phyloP scores from a whole-genome alignment of 2,329 filamentous ascomycete species.

The Byssochlamys sp. region DNA sequence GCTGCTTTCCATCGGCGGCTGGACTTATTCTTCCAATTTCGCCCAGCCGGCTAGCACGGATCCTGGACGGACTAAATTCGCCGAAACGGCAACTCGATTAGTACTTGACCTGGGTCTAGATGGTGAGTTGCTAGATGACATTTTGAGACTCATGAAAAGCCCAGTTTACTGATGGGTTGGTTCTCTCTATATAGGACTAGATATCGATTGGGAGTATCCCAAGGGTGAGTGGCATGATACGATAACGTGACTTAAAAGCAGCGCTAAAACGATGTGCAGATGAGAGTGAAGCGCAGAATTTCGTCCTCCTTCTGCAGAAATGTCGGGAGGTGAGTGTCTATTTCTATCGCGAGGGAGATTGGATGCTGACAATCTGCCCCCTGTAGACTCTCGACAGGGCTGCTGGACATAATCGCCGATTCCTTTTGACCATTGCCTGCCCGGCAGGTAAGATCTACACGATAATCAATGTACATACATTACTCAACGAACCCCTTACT shows the following conservation, averaged over 20 bases:
- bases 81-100: slow-evolving; percentile 60
- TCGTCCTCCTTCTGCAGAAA: slow-evolving; percentile 34
- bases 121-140: slow-evolving; percentile 15
- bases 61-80: slow-evolving; percentile 56
- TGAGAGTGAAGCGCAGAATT: slow-evolving; percentile 34
- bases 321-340: slow-evolving; percentile 27
- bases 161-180: not conserved
- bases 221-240: slow-evolving; percentile 17
- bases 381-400: slow-evolving; percentile 26
- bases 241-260: not conserved
- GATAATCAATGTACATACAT: not conserved
- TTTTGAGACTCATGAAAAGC: not conserved
- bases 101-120: slow-evolving; percentile 71
- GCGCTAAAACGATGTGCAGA: slow-evolving; percentile 15
- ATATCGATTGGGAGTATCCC: slow-evolving; percentile 43
- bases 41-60: slow-evolving; percentile 55
- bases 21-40: slow-evolving; percentile 73
- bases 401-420: slow-evolving; percentile 33
- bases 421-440: slow-evolving; percentile 42
- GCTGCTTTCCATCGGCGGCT: slow-evolving; percentile 73
- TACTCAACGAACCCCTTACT: not conserved
- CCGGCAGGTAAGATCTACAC: slow-evolving; percentile 31
- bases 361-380: slow-evolving; percentile 2
- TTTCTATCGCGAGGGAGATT: not conserved
- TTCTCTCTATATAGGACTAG: slow-evolving; percentile 21